phyloP scores from a whole-genome alignment of 331 rosid genomes.

The Dryas integrifolia region DNA sequence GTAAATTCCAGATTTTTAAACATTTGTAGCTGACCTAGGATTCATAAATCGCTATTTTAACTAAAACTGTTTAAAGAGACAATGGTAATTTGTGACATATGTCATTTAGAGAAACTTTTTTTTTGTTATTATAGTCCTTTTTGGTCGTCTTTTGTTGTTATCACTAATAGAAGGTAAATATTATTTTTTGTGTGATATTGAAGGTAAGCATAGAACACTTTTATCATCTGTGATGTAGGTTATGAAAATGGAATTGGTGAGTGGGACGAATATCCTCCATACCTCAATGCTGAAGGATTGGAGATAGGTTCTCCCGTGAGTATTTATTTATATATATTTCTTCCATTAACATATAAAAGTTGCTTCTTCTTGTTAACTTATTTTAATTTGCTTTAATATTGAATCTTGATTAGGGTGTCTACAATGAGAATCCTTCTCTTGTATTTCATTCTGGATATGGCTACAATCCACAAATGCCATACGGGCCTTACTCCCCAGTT shows the following conservation, averaged over 20 bases:
- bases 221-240: conserved; percentile 40
- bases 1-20: neutral
- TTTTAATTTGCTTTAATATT: conserved; percentile 9
- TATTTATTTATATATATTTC: conserved; percentile 19
- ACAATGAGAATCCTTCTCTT: conserved; percentile 79
- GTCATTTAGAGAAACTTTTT: neutral
- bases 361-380: conserved; percentile 7
- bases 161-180: conserved; percentile 3
- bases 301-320: conserved; percentile 87
- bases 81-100: neutral
- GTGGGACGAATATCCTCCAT: conserved; percentile 82
- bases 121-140: neutral
- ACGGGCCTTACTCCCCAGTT: conserved; percentile 83
- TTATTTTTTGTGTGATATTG: neutral
- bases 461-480: conserved; percentile 81
- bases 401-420: conserved; percentile 54
- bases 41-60: neutral
- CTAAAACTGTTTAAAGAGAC: neutral
- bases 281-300: conserved; percentile 65
- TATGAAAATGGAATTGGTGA: conserved; percentile 62
- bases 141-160: conserved; percentile 2
- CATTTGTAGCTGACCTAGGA: conserved; percentile 4
- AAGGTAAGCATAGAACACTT: conserved; percentile 1
- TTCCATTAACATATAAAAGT: neutral
- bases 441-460: conserved; percentile 86